Evolutionary conservation across 106 monocot genomes (phyloP), one percentile per base, ranked within the genome.

Genomic region (Dactylorhiza incarnata): DNA sequence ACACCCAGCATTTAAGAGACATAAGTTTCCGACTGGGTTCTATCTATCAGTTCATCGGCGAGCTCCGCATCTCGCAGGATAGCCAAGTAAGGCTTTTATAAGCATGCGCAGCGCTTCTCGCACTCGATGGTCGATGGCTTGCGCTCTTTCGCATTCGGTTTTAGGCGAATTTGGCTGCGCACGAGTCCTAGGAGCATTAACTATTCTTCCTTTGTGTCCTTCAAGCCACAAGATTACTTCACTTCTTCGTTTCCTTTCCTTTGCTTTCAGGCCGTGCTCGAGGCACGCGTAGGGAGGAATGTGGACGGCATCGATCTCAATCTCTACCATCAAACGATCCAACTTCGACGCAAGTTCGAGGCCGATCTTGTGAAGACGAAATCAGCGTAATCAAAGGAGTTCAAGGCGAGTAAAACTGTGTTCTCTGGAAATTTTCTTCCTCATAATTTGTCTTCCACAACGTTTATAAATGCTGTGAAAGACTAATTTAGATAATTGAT

Each of bases 21-120:
- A 22, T 80, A 50, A 43, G 44, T 68, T 89, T 99, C 71, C 86
- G 84, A 4, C 50, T 67, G 45, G 87, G 84, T 22, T 88, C 91
- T 20, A 80, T 86, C 47, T 99, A 94, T 74, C 94, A 94, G 78
- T 99, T 99, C 85, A 94, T 99, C 68, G 97, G 97, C 9, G 94
- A 99, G 80, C 89, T 99, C 45, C 29, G 55, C 4, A 78, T 99
- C 74, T 76, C 71, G 67, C 61, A 82, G 25, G 81, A 88, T 10
- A 77, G 84, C 67, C 81, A 91, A 83, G 97, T 93, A 81, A 13
- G 14, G 20, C 5, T 6, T 58, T 26, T 20, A 65, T 23, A 6
- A 10, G 0, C 5, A 23, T 37, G 12, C 5, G 3, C 14, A 51
- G 51, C 14, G 51, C 7, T 51, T 14, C 51, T 51, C 51, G 51